Conservation (phyloP, 139 green algal genomes). For the Ulvella scutata region DNA sequence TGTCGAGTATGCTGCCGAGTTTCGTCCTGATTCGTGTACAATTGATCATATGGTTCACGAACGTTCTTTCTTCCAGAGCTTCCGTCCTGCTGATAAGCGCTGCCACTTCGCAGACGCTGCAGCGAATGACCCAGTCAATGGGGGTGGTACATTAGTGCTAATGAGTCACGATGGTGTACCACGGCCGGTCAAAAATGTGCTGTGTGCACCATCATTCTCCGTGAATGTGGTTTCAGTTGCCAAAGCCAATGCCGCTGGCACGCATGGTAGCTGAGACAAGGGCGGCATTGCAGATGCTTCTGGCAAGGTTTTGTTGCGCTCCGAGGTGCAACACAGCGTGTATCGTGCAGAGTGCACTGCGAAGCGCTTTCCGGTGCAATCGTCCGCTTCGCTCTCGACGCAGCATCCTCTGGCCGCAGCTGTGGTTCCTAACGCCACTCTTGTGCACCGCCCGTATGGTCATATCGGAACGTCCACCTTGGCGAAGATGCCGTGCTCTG, state of each 20-base stretch:
- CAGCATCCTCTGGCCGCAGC: background rate
- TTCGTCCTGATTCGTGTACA: background rate
- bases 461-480: background rate
- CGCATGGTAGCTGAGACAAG: background rate
- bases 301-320: background rate
- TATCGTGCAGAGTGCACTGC: background rate
- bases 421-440: background rate
- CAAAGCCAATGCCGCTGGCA: background rate
- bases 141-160: background rate
- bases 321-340: background rate
- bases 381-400: background rate
- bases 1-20: background rate
- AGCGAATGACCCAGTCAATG: background rate
- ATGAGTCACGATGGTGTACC: background rate
- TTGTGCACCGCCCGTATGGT: constrained; percentile 4
- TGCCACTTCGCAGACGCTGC: no score
- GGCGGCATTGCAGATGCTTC: background rate
- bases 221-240: background rate
- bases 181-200: background rate
- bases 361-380: no score
- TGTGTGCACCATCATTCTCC: background rate
- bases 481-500: background rate
- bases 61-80: background rate
- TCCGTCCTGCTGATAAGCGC: background rate
- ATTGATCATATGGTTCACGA: background rate